phyloP scores from a whole-genome alignment of 2,329 filamentous ascomycete species.

The Fonsecaea pugnacius region DNA sequence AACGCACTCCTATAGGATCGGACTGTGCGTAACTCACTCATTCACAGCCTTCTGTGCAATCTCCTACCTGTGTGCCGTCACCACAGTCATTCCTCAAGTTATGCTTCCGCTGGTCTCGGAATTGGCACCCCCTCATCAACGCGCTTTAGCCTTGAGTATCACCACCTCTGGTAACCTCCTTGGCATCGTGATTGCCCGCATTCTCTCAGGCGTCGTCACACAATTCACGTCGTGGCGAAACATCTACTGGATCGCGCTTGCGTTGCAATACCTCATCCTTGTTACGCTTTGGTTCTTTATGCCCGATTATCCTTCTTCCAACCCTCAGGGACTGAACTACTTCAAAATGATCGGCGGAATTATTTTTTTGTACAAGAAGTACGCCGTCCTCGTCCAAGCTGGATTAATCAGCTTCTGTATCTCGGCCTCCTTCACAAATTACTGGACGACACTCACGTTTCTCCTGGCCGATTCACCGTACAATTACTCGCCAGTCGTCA shows the following conservation, averaged over 20 bases:
- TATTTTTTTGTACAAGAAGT: conserved; percentile 63
- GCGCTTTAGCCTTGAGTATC: conserved; percentile 72
- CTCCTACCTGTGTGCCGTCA: conserved; percentile 74
- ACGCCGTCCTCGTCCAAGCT: conserved; percentile 72
- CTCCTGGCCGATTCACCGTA: conserved; percentile 73
- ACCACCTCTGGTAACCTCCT: conserved; percentile 76
- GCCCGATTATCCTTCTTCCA: conserved; percentile 79
- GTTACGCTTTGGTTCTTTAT: conserved; percentile 70
- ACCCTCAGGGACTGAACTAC: conserved; percentile 57
- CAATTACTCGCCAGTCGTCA: conserved; percentile 66
- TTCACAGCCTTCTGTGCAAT: conserved; percentile 70
- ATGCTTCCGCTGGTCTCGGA: conserved; percentile 83
- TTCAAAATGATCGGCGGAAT: conserved; percentile 67
- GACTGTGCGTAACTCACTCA: conserved; percentile 69
- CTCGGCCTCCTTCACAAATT: conserved; percentile 65
- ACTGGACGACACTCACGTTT: conserved; percentile 80
- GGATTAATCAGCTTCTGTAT: conserved; percentile 69
- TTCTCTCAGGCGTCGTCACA: conserved; percentile 75
- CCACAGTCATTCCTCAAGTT: conserved; percentile 77
- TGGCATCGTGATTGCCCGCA: conserved; percentile 74
- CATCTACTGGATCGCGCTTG: conserved; percentile 78
- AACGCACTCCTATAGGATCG: conserved; percentile 48
- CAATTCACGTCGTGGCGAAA: conserved; percentile 75
- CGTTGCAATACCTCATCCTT: conserved; percentile 70
- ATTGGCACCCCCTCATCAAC: conserved; percentile 70